Conservation (phyloP, 2,329 filamentous ascomycete species). For the Fusarium nygamai region DNA sequence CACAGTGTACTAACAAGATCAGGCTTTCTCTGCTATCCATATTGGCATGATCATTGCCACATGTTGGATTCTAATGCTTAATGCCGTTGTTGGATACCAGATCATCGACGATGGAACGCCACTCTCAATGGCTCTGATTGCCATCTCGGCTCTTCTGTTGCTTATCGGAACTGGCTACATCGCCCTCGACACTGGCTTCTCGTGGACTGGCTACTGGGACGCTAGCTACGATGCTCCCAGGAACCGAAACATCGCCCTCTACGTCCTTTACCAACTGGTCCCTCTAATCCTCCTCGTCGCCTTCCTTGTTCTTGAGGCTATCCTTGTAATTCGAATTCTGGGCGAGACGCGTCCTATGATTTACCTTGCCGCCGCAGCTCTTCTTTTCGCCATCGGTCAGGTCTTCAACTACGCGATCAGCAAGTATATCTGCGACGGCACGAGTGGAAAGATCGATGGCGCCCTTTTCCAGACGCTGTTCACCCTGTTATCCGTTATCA, state of each 20-base stretch:
- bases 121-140: slow-evolving; percentile 80
- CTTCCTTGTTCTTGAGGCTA: slow-evolving; percentile 84
- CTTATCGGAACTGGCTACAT: slow-evolving; percentile 96
- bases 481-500: slow-evolving; percentile 83
- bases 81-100: slow-evolving; percentile 92
- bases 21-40: slow-evolving; percentile 91
- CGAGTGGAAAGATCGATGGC: slow-evolving; percentile 87
- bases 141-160: slow-evolving; percentile 74
- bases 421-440: slow-evolving; percentile 86
- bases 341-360: slow-evolving; percentile 94
- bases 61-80: slow-evolving; percentile 90
- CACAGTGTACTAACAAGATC: slow-evolving; percentile 32
- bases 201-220: slow-evolving; percentile 84
- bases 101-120: slow-evolving; percentile 92
- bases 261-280: slow-evolving; percentile 91
- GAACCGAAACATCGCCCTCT: slow-evolving; percentile 84
- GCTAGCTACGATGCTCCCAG: slow-evolving; percentile 71
- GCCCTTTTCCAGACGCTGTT: slow-evolving; percentile 93
- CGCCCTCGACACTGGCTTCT: slow-evolving; percentile 89
- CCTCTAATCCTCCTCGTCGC: slow-evolving; percentile 89
- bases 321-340: slow-evolving; percentile 86
- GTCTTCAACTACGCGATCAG: slow-evolving; percentile 97
- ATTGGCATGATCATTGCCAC: slow-evolving; percentile 89
- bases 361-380: slow-evolving; percentile 76
- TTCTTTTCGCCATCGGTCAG: slow-evolving; percentile 92